phyloP scores from a whole-genome alignment of 768 basidiomycete genomes.

The Chalciporus sphaerocephalus region DNA sequence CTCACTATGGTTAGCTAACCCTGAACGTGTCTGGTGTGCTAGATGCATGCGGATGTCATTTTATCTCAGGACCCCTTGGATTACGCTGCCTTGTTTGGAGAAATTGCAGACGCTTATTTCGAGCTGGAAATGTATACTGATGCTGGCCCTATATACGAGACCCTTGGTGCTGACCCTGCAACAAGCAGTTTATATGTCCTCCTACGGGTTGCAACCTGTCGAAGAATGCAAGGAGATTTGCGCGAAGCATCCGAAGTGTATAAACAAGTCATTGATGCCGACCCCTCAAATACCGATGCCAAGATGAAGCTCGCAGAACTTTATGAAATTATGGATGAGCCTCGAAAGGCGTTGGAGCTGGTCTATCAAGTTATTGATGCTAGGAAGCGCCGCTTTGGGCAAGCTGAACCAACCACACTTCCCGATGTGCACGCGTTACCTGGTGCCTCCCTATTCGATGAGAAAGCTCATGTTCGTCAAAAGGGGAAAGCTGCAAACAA shows the following conservation, averaged over 20 bases:
- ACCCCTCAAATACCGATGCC: conserved; percentile 73
- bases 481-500: conserved; percentile 31
- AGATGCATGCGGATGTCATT: conserved; percentile 77
- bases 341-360: conserved; percentile 75
- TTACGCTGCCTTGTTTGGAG: conserved; percentile 72
- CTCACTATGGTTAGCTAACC: not conserved
- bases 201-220: conserved; percentile 76
- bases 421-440: conserved; percentile 20
- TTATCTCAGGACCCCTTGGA: conserved; percentile 67
- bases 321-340: conserved; percentile 38
- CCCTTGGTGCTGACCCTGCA: conserved; percentile 67
- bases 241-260: conserved; percentile 80
- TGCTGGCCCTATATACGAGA: conserved; percentile 76
- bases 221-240: conserved; percentile 69
- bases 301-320: conserved; percentile 34
- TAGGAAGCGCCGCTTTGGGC: conserved; percentile 45
- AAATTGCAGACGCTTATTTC: conserved; percentile 83
- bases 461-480: conserved; percentile 40
- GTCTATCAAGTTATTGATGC: conserved; percentile 50
- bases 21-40: not conserved
- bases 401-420: conserved; percentile 15
- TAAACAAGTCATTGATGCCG: conserved; percentile 75
- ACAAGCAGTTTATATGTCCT: conserved; percentile 71
- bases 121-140: conserved; percentile 64
- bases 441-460: conserved; percentile 59